Evolutionary conservation across 2,329 filamentous ascomycete genomes (phyloP).

Genomic region (Aspergillus quadrilineatus): DNA sequence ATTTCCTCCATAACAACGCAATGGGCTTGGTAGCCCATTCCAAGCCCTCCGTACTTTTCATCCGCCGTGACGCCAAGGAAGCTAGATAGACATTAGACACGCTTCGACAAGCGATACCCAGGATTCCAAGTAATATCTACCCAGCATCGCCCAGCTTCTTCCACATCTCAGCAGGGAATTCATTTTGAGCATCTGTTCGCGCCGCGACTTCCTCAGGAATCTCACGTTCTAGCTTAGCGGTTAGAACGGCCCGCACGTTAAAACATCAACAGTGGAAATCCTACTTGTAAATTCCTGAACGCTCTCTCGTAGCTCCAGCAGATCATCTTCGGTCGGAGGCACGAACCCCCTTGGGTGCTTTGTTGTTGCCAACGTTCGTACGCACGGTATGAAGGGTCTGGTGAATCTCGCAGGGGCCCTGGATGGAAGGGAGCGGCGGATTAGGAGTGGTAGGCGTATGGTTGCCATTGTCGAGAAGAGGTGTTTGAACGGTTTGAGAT

Average conservation of each 20-base stretch:
- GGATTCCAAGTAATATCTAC: conserved; percentile 23
- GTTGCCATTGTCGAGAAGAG: conserved; percentile 31
- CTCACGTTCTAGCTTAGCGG: conserved; percentile 61
- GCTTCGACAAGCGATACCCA: not conserved
- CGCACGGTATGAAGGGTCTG: conserved; percentile 32
- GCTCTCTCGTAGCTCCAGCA: conserved; percentile 76
- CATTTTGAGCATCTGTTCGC: conserved; percentile 79
- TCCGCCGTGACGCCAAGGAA: conserved; percentile 92
- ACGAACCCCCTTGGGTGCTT: conserved; percentile 67
- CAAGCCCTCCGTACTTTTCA: conserved; percentile 84
- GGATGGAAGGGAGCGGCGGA: conserved; percentile 32
- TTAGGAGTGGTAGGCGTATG: conserved; percentile 31
- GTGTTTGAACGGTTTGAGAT: not conserved
- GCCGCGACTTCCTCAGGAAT: conserved; percentile 81
- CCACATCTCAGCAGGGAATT: conserved; percentile 91
- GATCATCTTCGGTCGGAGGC: conserved; percentile 68
- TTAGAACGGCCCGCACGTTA: not conserved
- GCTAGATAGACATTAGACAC: conserved; percentile 36
- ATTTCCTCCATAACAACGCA: conserved; percentile 95
- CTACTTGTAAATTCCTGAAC: conserved; percentile 80
- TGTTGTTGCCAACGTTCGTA: conserved; percentile 55
- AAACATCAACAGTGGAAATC: conserved; percentile 8
- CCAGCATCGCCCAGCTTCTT: conserved; percentile 85
- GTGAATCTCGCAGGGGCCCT: conserved; percentile 28
- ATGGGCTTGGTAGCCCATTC: conserved; percentile 94